Conservation (phyloP, 164 flowering plant genomes). For the Aristolochia californica region DNA sequence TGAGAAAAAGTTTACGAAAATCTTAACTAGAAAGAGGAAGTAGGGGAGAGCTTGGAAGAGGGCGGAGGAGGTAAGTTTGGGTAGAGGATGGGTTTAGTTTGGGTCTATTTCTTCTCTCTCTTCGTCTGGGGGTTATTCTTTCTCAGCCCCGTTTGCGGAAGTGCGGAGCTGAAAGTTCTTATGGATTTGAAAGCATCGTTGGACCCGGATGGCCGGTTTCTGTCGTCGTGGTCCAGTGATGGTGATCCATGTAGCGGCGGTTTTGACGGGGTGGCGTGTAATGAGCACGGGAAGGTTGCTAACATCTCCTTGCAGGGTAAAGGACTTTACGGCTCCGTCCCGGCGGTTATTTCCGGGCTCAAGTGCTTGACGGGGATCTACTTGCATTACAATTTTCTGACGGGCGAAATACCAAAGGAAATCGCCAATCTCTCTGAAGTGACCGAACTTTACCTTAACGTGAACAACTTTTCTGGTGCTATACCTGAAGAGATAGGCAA, state of each 20-base stretch:
- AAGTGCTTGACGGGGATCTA: constrained; percentile 74
- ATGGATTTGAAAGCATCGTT: constrained; percentile 54
- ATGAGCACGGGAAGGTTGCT: constrained; percentile 56
- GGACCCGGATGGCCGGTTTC: constrained; percentile 48
- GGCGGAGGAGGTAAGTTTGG: not conserved
- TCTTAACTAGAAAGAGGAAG: no score
- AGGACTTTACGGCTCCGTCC: constrained; percentile 63
- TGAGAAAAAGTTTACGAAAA: no score
- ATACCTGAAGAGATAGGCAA: constrained; percentile 65
- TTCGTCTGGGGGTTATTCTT: constrained; percentile 2
- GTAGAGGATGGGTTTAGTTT: not conserved
- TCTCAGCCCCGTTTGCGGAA: constrained; percentile 13
- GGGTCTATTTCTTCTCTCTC: constrained; percentile 7
- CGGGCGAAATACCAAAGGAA: constrained; percentile 77
- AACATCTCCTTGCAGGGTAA: constrained; percentile 82
- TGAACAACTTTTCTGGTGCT: constrained; percentile 63
- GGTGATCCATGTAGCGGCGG: constrained; percentile 53
- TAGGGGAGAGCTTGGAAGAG: not conserved
- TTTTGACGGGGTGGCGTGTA: constrained; percentile 80
- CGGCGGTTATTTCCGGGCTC: constrained; percentile 57
- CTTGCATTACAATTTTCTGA: constrained; percentile 66
- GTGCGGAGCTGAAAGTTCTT: constrained; percentile 40
- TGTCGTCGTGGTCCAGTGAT: constrained; percentile 59
- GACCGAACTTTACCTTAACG: constrained; percentile 79
- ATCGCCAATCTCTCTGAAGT: constrained; percentile 51